A percentile compares a stretch with the other conserved stretches of the same genome.
phyloP scores from a whole-genome alignment of 2,329 filamentous ascomycete species.

The Lasiodiplodia theobromae region DNA sequence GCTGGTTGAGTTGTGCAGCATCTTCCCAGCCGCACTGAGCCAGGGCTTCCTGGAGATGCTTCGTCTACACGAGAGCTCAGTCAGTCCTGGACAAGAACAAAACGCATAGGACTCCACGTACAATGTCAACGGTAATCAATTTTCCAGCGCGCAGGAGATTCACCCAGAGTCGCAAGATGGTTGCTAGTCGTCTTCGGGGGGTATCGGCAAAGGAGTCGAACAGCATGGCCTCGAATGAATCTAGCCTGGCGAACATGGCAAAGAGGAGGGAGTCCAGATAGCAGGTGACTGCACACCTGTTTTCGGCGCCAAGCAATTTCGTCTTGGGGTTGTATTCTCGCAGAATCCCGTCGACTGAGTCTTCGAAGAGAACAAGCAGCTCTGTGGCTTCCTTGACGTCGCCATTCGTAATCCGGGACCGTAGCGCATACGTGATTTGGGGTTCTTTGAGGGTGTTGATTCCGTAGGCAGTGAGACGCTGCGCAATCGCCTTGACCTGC shows the following conservation, averaged over 20 bases:
- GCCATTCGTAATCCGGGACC: conserved; percentile 69
- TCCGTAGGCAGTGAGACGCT: conserved; percentile 60
- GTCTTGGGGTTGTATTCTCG: conserved; percentile 74
- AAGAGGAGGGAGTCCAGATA: conserved; percentile 92
- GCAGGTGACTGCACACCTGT: conserved; percentile 87
- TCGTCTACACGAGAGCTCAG: conserved; percentile 63
- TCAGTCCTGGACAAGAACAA: background rate
- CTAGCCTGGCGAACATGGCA: conserved; percentile 91
- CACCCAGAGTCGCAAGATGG: conserved; percentile 85
- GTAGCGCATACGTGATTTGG: conserved; percentile 69
- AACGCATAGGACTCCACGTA: conserved; percentile 50
- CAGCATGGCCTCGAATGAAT: conserved; percentile 91
- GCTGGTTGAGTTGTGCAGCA: conserved; percentile 77
- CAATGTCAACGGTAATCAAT: conserved; percentile 84
- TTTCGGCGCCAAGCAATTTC: conserved; percentile 83
- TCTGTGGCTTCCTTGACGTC: conserved; percentile 78
- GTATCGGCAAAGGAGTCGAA: conserved; percentile 80
- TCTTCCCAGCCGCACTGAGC: conserved; percentile 89
- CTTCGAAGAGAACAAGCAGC: conserved; percentile 78
- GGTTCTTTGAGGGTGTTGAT: conserved; percentile 64
- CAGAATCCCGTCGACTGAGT: conserved; percentile 81
- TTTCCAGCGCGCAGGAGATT: conserved; percentile 87
- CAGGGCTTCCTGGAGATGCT: conserved; percentile 81
- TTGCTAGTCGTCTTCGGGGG: conserved; percentile 74
- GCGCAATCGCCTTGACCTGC: conserved; percentile 60